Percentiles rank a stretch among this genome's conserved stretches.
phyloP scores from a whole-genome alignment of 805 yeast species.

The Wickerhamiella azymoides region DNA sequence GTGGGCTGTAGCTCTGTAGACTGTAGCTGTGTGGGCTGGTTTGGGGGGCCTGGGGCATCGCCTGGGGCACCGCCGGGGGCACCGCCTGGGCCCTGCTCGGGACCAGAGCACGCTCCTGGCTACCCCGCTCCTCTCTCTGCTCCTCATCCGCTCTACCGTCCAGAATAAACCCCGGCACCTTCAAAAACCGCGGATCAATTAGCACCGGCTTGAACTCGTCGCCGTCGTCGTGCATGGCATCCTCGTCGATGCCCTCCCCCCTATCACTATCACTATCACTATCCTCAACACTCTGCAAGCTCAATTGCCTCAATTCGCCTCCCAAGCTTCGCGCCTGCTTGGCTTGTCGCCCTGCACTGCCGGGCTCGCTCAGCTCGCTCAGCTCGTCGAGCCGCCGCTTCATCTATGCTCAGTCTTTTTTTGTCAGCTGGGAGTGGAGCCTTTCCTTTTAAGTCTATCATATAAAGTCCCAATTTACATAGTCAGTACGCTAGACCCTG shows the following conservation, averaged over 20 bases:
- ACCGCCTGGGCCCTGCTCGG: background rate
- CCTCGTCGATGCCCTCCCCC: background rate
- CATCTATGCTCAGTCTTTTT: too few relatives aligned
- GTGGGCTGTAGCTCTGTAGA: background rate
- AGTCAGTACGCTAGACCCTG: too few relatives aligned
- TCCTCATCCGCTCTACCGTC: background rate
- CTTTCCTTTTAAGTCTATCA: too few relatives aligned
- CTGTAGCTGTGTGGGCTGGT: too few relatives aligned
- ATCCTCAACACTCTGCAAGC: background rate
- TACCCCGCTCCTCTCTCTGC: background rate
- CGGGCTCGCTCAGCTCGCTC: too few relatives aligned
- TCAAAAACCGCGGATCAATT: slow-evolving; percentile 1
- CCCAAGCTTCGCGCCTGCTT: too few relatives aligned
- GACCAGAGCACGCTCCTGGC: too few relatives aligned
- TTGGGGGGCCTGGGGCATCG: too few relatives aligned
- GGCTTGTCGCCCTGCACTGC: too few relatives aligned
- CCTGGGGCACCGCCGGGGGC: too few relatives aligned
- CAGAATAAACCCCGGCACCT: background rate
- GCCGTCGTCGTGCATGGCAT: background rate
- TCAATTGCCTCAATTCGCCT: background rate
- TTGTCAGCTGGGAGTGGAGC: too few relatives aligned
- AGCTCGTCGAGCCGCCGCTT: background rate
- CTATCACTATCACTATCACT: background rate
- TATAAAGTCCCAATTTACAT: too few relatives aligned
- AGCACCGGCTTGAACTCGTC: background rate